phyloP scores from a whole-genome alignment of 2,329 filamentous ascomycete genomes.

The Pyrenochaeta sp. region DNA sequence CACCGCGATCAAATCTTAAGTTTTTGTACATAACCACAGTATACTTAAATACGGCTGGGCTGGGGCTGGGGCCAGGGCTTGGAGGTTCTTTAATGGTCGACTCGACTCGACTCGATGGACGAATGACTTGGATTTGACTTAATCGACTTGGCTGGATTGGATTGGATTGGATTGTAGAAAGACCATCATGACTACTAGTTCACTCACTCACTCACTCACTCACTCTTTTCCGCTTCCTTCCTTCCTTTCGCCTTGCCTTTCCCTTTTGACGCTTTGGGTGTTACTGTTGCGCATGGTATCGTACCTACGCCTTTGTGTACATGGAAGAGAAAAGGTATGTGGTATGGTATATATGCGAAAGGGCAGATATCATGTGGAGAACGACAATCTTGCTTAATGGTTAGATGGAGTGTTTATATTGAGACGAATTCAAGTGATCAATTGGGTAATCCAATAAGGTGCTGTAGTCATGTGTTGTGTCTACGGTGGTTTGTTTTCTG shows the following conservation, averaged over 20 bases:
- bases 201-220: too few species aligned
- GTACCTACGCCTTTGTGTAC: not conserved
- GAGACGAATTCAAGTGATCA: not conserved
- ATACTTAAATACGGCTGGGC: not conserved
- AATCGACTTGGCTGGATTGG: too few species aligned
- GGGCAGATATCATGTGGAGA: too few species aligned
- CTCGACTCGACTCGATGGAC: too few species aligned
- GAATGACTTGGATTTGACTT: too few species aligned
- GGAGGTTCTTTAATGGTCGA: not conserved
- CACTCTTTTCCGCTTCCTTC: not conserved
- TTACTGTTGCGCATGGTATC: too few species aligned
- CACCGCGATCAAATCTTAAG: not conserved
- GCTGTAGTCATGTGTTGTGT: too few species aligned
- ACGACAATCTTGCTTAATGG: too few species aligned
- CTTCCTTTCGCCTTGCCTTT: not conserved
- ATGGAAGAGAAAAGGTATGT: not conserved
- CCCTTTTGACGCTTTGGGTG: too few species aligned
- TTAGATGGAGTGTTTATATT: not conserved
- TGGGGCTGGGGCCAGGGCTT: not conserved
- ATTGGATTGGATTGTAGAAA: too few species aligned
- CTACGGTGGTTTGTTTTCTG: too few species aligned
- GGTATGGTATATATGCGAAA: too few species aligned
- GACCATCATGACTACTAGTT: not conserved
- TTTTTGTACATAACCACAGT: not conserved
- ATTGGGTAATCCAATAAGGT: not conserved